These are phyloP conservation scores for Leptodontidium sp. DNA, from an alignment of 2,329 filamentous ascomycete genomes.

Conservation along the genomic window DNA sequence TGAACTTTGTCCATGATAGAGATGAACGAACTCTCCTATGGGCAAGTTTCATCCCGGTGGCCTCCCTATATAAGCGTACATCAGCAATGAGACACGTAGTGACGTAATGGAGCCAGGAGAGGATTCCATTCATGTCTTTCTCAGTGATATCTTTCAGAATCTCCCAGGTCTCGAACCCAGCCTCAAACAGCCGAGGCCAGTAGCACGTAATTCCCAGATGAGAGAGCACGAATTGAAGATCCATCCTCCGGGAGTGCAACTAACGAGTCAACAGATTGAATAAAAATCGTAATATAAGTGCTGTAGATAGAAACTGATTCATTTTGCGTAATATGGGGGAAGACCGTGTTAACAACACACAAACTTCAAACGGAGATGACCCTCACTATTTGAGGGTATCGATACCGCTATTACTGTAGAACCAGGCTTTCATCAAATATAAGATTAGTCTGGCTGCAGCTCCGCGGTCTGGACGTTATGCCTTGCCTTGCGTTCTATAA, in stretches of 20 bases:
- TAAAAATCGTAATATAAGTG: neutral
- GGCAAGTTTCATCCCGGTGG: neutral
- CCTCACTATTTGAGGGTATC: slow-evolving; percentile 5
- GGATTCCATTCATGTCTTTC: neutral
- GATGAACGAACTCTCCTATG: slow-evolving; percentile 5
- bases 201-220: slow-evolving; percentile 1
- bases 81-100: neutral
- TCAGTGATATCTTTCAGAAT: slow-evolving; percentile 10
- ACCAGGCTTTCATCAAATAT: neutral
- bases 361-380: neutral
- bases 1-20: neutral
- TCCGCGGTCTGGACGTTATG: neutral
- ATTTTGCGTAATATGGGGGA: neutral
- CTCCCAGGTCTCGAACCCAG: slow-evolving; percentile 14
- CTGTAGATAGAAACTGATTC: neutral
- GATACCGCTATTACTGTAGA: neutral
- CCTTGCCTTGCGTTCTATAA: no score
- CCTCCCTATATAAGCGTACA: neutral
- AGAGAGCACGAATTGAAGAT: neutral
- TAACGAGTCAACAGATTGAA: neutral
- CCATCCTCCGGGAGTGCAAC: neutral
- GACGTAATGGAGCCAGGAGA: no score
- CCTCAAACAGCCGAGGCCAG: slow-evolving; percentile 5
- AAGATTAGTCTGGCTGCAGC: neutral
- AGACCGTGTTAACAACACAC: neutral